Percentiles rank a stretch among this genome's conserved stretches.
These are phyloP conservation scores for Schrenkiella parvula DNA, from an alignment of 345 rosid genomes.

Conservation along the genomic window DNA sequence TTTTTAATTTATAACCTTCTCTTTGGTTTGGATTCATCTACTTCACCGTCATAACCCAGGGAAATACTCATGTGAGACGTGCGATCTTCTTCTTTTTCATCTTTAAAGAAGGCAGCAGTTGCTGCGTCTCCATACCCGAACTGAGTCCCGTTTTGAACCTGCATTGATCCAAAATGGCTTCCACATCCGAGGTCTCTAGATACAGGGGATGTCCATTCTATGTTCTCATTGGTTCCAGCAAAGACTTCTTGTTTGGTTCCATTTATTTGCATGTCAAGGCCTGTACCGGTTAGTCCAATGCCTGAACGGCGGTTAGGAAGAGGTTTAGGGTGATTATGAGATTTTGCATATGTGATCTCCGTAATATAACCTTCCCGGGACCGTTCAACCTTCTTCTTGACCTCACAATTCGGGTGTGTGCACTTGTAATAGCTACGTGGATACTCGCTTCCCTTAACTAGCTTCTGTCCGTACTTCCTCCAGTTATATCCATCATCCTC, in stretches of 20 bases:
- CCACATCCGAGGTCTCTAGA: constrained; percentile 45
- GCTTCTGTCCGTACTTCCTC: constrained; percentile 97
- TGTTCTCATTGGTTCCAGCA: constrained; percentile 28
- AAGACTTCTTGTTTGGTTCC: constrained; percentile 41
- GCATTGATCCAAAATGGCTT: constrained; percentile 39
- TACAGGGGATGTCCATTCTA: constrained; percentile 67
- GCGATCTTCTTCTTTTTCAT: constrained; percentile 67
- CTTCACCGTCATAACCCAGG: constrained; percentile 47
- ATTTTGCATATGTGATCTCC: constrained; percentile 81
- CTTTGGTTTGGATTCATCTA: constrained; percentile 80
- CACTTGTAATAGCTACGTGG: constrained; percentile 97
- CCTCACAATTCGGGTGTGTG: constrained; percentile 75
- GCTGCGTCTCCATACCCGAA: constrained; percentile 54
- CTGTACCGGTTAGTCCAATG: constrained; percentile 44
- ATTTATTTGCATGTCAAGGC: constrained; percentile 49
- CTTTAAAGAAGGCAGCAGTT: constrained; percentile 39
- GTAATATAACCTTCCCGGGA: constrained; percentile 88
- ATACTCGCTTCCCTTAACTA: constrained; percentile 91
- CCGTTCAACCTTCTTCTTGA: constrained; percentile 91
- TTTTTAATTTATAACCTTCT: constrained; percentile 51
- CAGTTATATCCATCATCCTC: constrained; percentile 91
- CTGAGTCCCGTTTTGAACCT: constrained; percentile 43
- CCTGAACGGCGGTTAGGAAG: constrained; percentile 58
- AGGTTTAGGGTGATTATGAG: constrained; percentile 78
- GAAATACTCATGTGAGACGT: constrained; percentile 51